Base-by-base conservation (phyloP, 441 rosid genomes). In the Pelargonium australe region DNA sequence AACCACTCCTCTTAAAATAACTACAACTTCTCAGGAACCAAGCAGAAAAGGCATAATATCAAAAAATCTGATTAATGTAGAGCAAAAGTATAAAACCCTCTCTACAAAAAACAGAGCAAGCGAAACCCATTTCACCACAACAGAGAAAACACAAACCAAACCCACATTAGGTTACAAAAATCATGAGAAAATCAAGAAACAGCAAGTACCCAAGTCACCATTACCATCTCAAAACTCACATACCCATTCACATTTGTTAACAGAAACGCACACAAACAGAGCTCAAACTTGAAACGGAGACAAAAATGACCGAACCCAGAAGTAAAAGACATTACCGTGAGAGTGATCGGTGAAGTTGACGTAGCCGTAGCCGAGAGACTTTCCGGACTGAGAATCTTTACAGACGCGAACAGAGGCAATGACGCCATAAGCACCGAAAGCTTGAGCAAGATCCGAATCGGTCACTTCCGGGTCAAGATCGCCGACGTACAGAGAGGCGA, bases 321-420 rank as follows among this genome's bases (percentile, higher is more conserved):
- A 68, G 19, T 7, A 40, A 62, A 37, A 75, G 53, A 67, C 41
- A 28, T 14, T 75, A 84, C 90, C 86, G 6, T 73, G 75, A n/a
- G 28, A n/a, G 51, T 40, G 77, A 65, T 70, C 40, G 68, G 43
- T 47, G 75, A 78, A 84, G 83, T 84, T 86, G 75, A 84, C 82
- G 67, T 82, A 84, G 63, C 70, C 88, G 20, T 84, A 86, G 49
- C 86, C 55, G 45, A 81, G 85, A 8, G 88, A 82, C 31, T 75
- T 72, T 5, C 79, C 80, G 28, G 86, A 74, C 14, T 34, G 23
- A 9, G 71, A 9, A 70, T 80, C 82, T 31, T 76, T 78, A 72
- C 90, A 86, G 73, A 84, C 28, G n/a, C 81, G 81, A 43, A 83
- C 51, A 58, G 81, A 80, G 68, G 14, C 28, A 43, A 82, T 7